These are phyloP conservation scores for Aphanomyces invadans DNA, from an alignment of 352 stramenopile species.

Conservation along the genomic window DNA sequence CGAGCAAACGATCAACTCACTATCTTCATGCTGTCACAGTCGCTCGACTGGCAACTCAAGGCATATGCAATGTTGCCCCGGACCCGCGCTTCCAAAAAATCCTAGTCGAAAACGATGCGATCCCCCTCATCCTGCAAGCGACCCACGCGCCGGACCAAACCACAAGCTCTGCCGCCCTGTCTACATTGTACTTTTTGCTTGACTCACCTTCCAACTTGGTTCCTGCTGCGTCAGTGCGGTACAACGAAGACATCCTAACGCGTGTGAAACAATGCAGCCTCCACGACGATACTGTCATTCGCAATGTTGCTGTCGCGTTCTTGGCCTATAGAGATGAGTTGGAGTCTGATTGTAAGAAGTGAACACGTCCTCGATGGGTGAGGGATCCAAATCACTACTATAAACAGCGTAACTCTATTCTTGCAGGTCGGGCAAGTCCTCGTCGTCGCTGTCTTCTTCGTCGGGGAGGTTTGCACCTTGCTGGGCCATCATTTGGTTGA, in stretches of 20 bases:
- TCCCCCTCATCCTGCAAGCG: not conserved
- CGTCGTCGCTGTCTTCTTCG: conserved; percentile 63
- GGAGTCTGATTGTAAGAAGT: not conserved
- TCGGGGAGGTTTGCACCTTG: conserved; percentile 61
- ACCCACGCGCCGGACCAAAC: not conserved
- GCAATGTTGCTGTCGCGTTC: conserved; percentile 5
- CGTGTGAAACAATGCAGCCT: conserved; percentile 14
- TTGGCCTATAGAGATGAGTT: not conserved
- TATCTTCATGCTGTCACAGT: not conserved
- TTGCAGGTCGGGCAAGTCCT: conserved; percentile 81
- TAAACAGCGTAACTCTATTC: conserved; percentile 15
- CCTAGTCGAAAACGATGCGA: conserved; percentile 12
- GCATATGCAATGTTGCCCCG: conserved; percentile 18
- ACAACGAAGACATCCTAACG: not conserved
- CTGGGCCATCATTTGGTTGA: conserved; percentile 90
- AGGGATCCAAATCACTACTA: too few species aligned
- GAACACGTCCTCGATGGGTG: too few species aligned
- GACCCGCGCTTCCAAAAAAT: conserved; percentile 18
- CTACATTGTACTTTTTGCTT: conserved; percentile 21
- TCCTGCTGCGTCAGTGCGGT: not conserved
- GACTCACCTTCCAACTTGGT: conserved; percentile 7
- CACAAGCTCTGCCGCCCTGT: not conserved
- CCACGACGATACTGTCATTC: conserved; percentile 8
- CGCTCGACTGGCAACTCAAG: conserved; percentile 12
- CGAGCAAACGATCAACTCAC: not conserved